Conservation (phyloP, 768 basidiomycete genomes). For the Boletus rubropictus region DNA sequence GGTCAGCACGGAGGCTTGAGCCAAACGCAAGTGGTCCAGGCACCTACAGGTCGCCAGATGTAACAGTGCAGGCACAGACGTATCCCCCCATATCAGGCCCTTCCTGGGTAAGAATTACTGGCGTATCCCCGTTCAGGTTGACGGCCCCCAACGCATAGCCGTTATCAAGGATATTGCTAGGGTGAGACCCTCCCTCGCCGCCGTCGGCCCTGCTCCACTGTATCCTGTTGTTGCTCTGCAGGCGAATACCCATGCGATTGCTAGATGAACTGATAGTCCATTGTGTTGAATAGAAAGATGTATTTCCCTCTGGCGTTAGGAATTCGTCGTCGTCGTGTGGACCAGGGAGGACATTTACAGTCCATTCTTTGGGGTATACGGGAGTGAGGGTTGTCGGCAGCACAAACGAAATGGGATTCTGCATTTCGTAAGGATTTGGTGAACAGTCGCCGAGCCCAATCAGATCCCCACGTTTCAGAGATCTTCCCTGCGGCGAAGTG, state of each 20-base stretch:
- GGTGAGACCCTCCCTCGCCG: slow-evolving; percentile 65
- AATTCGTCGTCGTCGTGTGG: slow-evolving; percentile 60
- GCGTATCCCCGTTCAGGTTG: slow-evolving; percentile 66
- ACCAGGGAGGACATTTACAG: slow-evolving; percentile 50
- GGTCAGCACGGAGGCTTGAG: neutral
- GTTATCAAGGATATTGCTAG: slow-evolving; percentile 61
- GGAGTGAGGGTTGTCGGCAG: slow-evolving; percentile 35
- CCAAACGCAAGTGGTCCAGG: neutral
- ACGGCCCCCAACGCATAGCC: slow-evolving; percentile 50
- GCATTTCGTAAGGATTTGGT: slow-evolving; percentile 16
- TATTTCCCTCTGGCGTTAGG: slow-evolving; percentile 43
- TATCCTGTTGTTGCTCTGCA: slow-evolving; percentile 42
- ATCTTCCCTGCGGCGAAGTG: slow-evolving; percentile 39
- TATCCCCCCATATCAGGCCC: slow-evolving; percentile 64
- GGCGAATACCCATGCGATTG: slow-evolving; percentile 59
- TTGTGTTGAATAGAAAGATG: slow-evolving; percentile 43
- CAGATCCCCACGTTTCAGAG: slow-evolving; percentile 47
- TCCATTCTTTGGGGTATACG: slow-evolving; percentile 44
- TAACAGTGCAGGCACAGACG: slow-evolving; percentile 49
- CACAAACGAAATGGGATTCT: neutral
- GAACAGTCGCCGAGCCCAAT: slow-evolving; percentile 36
- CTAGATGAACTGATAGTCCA: slow-evolving; percentile 54
- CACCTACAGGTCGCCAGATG: slow-evolving; percentile 45
- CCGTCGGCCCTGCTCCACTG: slow-evolving; percentile 52
- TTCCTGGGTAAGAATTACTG: slow-evolving; percentile 58